Evolutionary conservation across 768 basidiomycete species (phyloP), one percentile per base, ranked within the genome.

Genomic region (Phallus indusiatus): DNA sequence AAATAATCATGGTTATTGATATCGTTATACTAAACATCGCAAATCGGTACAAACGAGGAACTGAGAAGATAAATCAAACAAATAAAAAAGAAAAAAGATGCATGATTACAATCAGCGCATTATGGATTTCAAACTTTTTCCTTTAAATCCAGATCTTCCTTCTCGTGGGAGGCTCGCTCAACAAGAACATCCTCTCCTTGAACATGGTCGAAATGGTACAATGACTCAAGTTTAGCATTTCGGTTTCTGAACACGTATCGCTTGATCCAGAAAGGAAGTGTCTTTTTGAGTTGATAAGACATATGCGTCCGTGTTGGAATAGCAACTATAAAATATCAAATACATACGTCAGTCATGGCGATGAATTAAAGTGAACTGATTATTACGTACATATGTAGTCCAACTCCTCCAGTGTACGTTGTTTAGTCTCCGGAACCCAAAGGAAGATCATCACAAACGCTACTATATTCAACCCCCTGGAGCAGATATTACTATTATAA

Each of bases 401-500:
- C 21, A 67, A 60, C 51, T 67, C 66, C 53, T 66, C 66, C 20
- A 67, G 60, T 20, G 64, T 61, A n/a, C 67, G 59, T 20, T 63
- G 54, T 54, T 67, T 74, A 12, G 53, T 67, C 78, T 78, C 79
- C 12, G 81, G 81, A 63, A 82, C 64, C 6, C 80, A 66, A 67
- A 81, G 73, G 70, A 82, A 81, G 47, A 83, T 81, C 77, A 82
- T 75, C 33, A 79, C 35, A 34, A 81, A 72, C 0, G 80, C 81
- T 11, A 74, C 62, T 6, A 79, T 68, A 62, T 81, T 81, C 20
- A 80, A 61, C 5, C 76, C 80, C 3, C 57, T 59, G 17, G 47
- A 1, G 17, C 4, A 47, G 9, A 48, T 10, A 48, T 47, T 11
- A 4, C 77, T 79, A 62, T 82, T n/a, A n/a, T n/a, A n/a, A n/a